phyloP scores from a whole-genome alignment of 352 stramenopile species.

The Pythium plurisporium region DNA sequence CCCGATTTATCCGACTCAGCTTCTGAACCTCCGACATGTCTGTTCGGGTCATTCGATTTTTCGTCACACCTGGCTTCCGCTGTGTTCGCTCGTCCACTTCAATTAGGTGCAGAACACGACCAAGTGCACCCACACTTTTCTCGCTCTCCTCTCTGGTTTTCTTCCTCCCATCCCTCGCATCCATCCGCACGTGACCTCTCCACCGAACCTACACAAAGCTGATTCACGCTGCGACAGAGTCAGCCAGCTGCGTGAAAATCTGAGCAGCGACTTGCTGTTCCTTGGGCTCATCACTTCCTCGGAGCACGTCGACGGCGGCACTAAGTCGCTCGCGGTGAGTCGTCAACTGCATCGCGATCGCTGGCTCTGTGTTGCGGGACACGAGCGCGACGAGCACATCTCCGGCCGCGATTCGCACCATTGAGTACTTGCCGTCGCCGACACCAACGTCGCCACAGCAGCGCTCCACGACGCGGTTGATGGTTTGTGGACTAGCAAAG shows the following conservation, averaged over 20 bases:
- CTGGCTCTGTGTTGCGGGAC: conserved; percentile 26
- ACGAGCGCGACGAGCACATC: conserved; percentile 41
- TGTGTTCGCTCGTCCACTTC: neutral
- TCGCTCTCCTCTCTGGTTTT: neutral
- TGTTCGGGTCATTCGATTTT: neutral
- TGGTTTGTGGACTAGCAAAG: conserved; percentile 24
- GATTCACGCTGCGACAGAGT: conserved; percentile 12
- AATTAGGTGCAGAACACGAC: neutral
- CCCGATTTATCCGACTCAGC: too few relatives aligned
- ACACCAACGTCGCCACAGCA: conserved; percentile 58
- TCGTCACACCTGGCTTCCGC: neutral
- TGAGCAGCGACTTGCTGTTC: conserved; percentile 58
- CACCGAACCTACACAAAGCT: neutral
- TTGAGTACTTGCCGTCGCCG: conserved; percentile 62
- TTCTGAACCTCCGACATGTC: too few relatives aligned
- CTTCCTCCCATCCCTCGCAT: neutral
- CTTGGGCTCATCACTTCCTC: conserved; percentile 47
- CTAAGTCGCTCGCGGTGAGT: conserved; percentile 46
- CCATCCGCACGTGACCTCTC: too few relatives aligned
- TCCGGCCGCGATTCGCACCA: conserved; percentile 60
- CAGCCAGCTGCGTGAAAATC: conserved; percentile 35
- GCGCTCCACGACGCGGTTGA: conserved; percentile 32
- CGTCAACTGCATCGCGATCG: conserved; percentile 40
- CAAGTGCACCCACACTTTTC: neutral
- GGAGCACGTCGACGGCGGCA: conserved; percentile 38